These are phyloP conservation scores for Evernia prunastri DNA, from an alignment of 495 filamentous ascomycete genomes.

Conservation along the genomic window DNA sequence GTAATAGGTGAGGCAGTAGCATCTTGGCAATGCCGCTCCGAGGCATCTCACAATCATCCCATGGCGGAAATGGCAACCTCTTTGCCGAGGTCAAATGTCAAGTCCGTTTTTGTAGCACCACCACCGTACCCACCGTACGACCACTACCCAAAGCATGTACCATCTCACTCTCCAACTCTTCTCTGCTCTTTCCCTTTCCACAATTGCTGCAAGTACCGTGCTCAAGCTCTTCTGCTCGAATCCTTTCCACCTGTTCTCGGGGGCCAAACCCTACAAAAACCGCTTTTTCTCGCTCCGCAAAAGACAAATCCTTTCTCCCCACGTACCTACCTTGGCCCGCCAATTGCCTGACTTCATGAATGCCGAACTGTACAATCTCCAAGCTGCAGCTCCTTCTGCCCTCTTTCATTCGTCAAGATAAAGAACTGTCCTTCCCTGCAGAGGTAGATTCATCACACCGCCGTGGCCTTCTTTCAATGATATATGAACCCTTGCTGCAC, in stretches of 20 bases:
- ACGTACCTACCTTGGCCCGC: background rate
- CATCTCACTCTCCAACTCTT: background rate
- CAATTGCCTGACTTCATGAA: background rate
- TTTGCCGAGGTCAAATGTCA: background rate
- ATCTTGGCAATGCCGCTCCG: background rate
- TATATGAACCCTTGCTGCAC: background rate
- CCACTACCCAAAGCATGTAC: no score
- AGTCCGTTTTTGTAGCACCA: background rate
- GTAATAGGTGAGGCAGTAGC: no score
- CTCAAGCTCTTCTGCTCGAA: background rate
- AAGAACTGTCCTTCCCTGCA: background rate
- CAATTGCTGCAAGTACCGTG: background rate
- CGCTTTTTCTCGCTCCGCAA: background rate
- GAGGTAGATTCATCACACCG: background rate
- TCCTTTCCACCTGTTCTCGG: background rate
- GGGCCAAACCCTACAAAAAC: constrained; percentile 3
- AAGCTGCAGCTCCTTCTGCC: background rate
- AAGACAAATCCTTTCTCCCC: background rate
- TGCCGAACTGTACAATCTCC: background rate
- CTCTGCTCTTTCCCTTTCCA: background rate
- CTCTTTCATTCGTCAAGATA: background rate
- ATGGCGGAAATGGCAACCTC: background rate
- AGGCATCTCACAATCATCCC: background rate
- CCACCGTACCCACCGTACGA: no score
- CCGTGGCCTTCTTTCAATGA: background rate